phyloP scores from a whole-genome alignment of 2,329 filamentous ascomycete species.

The Neofusicoccum cordaticola region DNA sequence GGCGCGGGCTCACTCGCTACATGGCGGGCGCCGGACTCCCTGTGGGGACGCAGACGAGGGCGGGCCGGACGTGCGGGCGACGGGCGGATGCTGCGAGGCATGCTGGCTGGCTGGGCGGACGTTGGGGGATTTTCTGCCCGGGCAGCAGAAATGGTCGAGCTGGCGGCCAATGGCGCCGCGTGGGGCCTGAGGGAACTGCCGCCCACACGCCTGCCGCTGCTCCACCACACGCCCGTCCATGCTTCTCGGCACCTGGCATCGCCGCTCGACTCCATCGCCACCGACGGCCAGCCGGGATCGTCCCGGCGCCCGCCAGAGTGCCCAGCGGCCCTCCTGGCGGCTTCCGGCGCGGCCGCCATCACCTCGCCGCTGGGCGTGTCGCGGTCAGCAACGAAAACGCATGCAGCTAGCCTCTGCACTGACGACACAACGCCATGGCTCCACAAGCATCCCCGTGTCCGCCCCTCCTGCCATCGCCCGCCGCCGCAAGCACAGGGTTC shows the following conservation, averaged over 20 bases:
- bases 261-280: no score
- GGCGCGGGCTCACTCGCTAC: background rate
- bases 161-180: background rate
- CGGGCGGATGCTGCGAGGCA: background rate
- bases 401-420: background rate
- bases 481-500: background rate
- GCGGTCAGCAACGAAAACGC: background rate
- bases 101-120: background rate
- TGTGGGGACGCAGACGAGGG: no score
- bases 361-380: no score
- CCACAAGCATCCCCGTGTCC: background rate
- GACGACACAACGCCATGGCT: background rate
- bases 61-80: no score
- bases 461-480: background rate
- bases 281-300: no score
- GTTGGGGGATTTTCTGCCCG: constrained; percentile 9
- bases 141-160: constrained; percentile 11
- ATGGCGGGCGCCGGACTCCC: background rate
- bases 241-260: no score
- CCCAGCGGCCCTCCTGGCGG: no score
- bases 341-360: no score
- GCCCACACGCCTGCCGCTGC: no score
- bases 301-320: no score
- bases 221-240: no score
- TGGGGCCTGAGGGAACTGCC: background rate